Evolutionary conservation across 1,284 basidiomycete genomes (phyloP), one percentile per base, ranked within the genome.

Genomic region (Apiotrichum domesticum): DNA sequence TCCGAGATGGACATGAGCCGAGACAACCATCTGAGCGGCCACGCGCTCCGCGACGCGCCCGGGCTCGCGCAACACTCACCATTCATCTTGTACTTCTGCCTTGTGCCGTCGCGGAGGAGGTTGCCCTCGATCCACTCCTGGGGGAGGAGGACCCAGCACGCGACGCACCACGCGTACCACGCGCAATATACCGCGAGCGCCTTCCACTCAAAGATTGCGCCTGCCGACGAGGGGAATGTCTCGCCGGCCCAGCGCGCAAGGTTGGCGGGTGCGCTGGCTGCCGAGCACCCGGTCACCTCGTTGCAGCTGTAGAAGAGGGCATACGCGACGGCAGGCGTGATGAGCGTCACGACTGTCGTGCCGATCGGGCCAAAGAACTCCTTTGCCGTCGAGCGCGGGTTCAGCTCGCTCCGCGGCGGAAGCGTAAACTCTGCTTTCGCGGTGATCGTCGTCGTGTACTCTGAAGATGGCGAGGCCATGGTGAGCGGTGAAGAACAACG

Each of bases 31-130:
- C 8, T 39, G 37, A 8, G 37, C 37, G 37, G 8, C 13, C 37
- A 13, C 37, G 37, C 37, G 13, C 8, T 7, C 37, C 37, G 37
- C 37, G 37, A 39, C 8, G 37, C 37, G 37, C 7, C 37, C 37
- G 13, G 7, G 37, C 37, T 39, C 37, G 37, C 8, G 7, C 37
- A 39, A 39, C n/a, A 65, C 79, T 57, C 55, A 93, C 93, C 93
- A 79, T 98, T 98, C 68, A 97, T 92, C 78, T 91, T 97, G 82
- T 99, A 99, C 60, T 80, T 79, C 72, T 87, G 85, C 65, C 82
- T 85, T 54, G 79, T 80, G 0, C 95, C 95, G 43, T 86, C 87
- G 45, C 96, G 82, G 64, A 98, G 77, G 21, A 82, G 79, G 7
- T 81, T 84, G 11, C 96, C 96, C 59, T 90, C 80, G 10, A 96